These are phyloP conservation scores for Pythium coloratum DNA, from an alignment of 352 stramenopile species.

Conservation along the genomic window DNA sequence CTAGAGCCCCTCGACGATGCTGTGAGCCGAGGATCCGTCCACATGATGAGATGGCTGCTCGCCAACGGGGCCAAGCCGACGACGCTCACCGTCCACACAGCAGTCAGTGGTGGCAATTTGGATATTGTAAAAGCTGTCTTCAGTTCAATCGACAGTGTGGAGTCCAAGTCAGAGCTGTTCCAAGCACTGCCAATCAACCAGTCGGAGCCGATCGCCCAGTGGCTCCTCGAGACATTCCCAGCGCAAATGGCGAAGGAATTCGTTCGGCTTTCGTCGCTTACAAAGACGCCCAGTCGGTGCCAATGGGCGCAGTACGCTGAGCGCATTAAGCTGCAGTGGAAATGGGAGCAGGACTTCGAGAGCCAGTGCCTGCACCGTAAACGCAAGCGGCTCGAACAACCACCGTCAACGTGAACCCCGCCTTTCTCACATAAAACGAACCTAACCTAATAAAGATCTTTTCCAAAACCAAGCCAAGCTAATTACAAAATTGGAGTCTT, in stretches of 20 bases:
- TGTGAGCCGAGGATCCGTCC: neutral
- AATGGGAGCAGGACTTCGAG: neutral
- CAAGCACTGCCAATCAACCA: neutral
- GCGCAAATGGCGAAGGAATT: neutral
- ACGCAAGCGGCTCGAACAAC: neutral
- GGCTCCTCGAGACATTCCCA: neutral
- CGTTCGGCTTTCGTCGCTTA: neutral
- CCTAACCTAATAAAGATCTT: neutral
- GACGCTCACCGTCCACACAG: neutral
- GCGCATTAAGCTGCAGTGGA: neutral
- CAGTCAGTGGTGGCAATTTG: neutral
- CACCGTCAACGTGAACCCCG: neutral
- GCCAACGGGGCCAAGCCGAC: neutral
- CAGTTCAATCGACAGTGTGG: neutral
- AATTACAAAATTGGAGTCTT: neutral
- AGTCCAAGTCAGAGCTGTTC: neutral
- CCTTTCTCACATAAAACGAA: neutral
- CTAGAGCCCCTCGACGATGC: neutral
- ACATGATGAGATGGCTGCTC: constrained; percentile 1
- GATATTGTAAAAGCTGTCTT: constrained; percentile 1
- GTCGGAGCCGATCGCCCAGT: neutral
- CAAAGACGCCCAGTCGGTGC: neutral
- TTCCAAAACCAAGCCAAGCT: neutral
- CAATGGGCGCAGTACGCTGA: neutral
- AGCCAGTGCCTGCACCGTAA: constrained; percentile 1